Evolutionary conservation across 78 protist genomes (phyloP), one percentile per base, ranked within the genome.

Genomic region (Mastigamoeba balamuthi): DNA sequence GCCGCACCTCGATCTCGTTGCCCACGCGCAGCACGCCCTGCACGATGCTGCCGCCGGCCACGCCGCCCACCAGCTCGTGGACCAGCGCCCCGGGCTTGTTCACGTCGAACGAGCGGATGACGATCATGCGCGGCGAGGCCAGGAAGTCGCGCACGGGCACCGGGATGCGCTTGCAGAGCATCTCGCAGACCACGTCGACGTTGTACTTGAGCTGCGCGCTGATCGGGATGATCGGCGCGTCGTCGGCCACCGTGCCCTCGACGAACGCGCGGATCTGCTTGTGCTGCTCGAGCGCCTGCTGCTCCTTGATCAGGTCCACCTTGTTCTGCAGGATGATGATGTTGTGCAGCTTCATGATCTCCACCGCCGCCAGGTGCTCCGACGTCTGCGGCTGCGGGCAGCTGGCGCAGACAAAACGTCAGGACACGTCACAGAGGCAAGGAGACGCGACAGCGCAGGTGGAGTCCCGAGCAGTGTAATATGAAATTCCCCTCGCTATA

Each of bases 321-420:
- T 99, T 99, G 89, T 99, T 99, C 90, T 99, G 99, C n/a, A 98
- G 83, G 48, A 98, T 91, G 79, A 99, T 85, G 81, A 99, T 91
- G 85, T 98, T 69, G 53, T 77, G 6, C 10, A 98, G 85, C 79
- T 90, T 92, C 99, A 99, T 96, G 76, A 97, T 96, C 74, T 97
- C 99, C 44, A 99, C 93, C 41, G 99, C 99, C 17, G 99, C 99
- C 41, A 99, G 81, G 67, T 98, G 99, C 92, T 97, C 99, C 6
- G 82, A 28, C 0, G 98, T 93, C 88, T 98, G 99, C 33, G 99
- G 99, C 89, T 99, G 99, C 52, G 99, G 99, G 86, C 99, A 99
- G 0, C 58, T 48, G n/a, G n/a, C n/a, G n/a, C n/a, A n/a, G n/a
- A n/a, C n/a, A n/a, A n/a, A n/a, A n/a, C n/a, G n/a, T n/a, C n/a